Conservation (phyloP, 352 stramenopile species). For the Globisporangium spiculum region DNA sequence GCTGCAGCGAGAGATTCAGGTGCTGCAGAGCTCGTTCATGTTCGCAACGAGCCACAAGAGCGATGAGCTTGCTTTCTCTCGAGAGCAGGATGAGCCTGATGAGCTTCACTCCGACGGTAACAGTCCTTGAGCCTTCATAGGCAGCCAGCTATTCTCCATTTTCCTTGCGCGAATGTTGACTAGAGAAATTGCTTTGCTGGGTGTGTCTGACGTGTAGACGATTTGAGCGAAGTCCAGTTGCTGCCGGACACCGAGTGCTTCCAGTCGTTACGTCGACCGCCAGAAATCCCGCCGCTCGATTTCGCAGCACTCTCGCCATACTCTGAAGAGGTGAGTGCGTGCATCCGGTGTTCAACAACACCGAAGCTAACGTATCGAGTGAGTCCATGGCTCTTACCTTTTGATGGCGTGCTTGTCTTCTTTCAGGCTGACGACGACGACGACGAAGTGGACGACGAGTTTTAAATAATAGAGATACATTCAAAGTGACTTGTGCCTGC, state of each 20-base stretch:
- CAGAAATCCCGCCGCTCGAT: conserved; percentile 42
- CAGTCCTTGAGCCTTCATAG: not conserved
- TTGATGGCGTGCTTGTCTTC: conserved; percentile 1
- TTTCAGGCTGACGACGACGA: conserved; percentile 40
- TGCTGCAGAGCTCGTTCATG: conserved; percentile 35
- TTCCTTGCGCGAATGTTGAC: not conserved
- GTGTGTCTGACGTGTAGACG: conserved; percentile 17
- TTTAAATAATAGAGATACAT: conserved; percentile 16
- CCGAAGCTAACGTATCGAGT: not conserved
- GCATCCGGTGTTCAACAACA: not conserved
- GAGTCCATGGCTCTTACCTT: not conserved
- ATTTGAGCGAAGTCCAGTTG: conserved; percentile 35
- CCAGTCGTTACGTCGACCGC: conserved; percentile 19
- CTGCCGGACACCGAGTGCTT: conserved; percentile 8
- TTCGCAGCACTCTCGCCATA: conserved; percentile 50
- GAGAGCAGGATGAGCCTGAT: conserved; percentile 14
- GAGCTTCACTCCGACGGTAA: conserved; percentile 15
- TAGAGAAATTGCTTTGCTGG: not conserved
- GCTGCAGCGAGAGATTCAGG: conserved; percentile 53
- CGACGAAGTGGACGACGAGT: conserved; percentile 26
- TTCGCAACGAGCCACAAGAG: conserved; percentile 10
- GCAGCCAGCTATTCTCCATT: not conserved
- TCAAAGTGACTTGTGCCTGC: conserved; percentile 1
- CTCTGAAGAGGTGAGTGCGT: conserved; percentile 41
- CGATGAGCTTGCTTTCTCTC: not conserved